phyloP scores from a whole-genome alignment of 768 basidiomycete genomes.

The Lactifluus pinguis region DNA sequence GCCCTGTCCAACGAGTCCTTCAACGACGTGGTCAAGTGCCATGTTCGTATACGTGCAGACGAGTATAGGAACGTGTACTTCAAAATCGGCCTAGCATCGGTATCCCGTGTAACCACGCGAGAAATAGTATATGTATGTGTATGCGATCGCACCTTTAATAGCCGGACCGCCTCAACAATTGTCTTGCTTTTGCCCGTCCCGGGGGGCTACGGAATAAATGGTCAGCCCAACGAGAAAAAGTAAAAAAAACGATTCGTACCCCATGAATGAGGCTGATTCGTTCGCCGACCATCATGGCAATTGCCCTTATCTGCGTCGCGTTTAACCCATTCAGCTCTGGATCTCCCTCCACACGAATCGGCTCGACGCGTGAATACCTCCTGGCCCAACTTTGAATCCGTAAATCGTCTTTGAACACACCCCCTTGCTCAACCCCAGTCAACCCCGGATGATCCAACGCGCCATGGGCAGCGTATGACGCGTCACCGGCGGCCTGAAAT shows the following conservation, averaged over 20 bases:
- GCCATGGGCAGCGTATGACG: slow-evolving; percentile 30
- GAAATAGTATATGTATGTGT: neutral
- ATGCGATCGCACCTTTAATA: slow-evolving; percentile 54
- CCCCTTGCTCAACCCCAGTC: slow-evolving; percentile 25
- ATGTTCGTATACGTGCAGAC: slow-evolving; percentile 94
- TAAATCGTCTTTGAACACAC: slow-evolving; percentile 62
- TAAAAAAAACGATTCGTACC: slow-evolving; percentile 34
- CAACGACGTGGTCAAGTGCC: slow-evolving; percentile 85
- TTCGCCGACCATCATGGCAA: slow-evolving; percentile 81
- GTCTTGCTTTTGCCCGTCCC: slow-evolving; percentile 93
- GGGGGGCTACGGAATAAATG: slow-evolving; percentile 52
- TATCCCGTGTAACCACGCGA: neutral
- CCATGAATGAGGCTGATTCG: slow-evolving; percentile 79
- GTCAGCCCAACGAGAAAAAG: slow-evolving; percentile 1
- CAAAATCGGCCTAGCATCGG: slow-evolving; percentile 52
- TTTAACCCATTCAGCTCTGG: slow-evolving; percentile 61
- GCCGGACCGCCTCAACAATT: slow-evolving; percentile 72
- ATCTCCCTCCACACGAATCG: slow-evolving; percentile 69
- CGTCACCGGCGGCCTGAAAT: slow-evolving; percentile 34
- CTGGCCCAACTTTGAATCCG: slow-evolving; percentile 75
- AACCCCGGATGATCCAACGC: slow-evolving; percentile 31
- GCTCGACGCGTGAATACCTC: slow-evolving; percentile 50
- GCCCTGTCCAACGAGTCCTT: slow-evolving; percentile 52
- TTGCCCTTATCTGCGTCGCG: slow-evolving; percentile 65
- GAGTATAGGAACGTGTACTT: slow-evolving; percentile 74